Evolutionary conservation across 202 grass and related monocot genomes (phyloP), one percentile per base, ranked within the genome.

Genomic region (Zoysia matrella): DNA sequence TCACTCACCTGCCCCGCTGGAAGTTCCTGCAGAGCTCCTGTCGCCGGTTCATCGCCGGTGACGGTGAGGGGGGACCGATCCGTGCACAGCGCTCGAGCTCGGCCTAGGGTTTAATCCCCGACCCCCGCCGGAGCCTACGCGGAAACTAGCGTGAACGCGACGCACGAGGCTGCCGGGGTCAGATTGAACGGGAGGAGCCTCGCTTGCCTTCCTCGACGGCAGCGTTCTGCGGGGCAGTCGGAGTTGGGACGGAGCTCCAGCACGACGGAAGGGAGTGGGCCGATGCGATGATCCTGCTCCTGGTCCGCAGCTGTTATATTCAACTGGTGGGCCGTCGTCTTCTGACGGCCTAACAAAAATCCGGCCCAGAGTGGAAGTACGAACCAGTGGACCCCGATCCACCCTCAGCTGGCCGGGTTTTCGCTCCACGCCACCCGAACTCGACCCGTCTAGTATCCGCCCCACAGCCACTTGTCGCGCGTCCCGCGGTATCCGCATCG

Each of bases 1-100:
- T 1, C 4, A n/a, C 47, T 16, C 73, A 97, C 94, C 91, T 89
- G 72, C 91, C 91, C 52, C 88, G 86, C 71, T 91, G 91, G 81
- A 93, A 97, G 78, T 97, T 89, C 76, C 91, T 83, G 78, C 94
- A 97, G 30, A 86, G 75, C 84, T 97, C 90, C 75, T 88, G 89
- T 77, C 88, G 82, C 75, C 88, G 82, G 65, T 18, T 90, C 91
- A 97, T 93, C 41, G 73, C 58, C 55, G 53, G 47, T 9, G 13
- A 49, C 51, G 41, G 18, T 0, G 18, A 42, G 11, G 48, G 5
- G 43, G 18, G n/a, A 7, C 47, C 72, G 49, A 57, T 1, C 39
- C 49, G 22, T 4, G 6, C 41, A 53, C 54, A 39, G 9, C 60
- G 60, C 60, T 4, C 22, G 53, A 16, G 39, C 41, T 47, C 70